A percentile compares a stretch with the other conserved stretches of the same genome.
phyloP scores from a whole-genome alignment of 2,329 filamentous ascomycete genomes.

The Bertia moriformis region DNA sequence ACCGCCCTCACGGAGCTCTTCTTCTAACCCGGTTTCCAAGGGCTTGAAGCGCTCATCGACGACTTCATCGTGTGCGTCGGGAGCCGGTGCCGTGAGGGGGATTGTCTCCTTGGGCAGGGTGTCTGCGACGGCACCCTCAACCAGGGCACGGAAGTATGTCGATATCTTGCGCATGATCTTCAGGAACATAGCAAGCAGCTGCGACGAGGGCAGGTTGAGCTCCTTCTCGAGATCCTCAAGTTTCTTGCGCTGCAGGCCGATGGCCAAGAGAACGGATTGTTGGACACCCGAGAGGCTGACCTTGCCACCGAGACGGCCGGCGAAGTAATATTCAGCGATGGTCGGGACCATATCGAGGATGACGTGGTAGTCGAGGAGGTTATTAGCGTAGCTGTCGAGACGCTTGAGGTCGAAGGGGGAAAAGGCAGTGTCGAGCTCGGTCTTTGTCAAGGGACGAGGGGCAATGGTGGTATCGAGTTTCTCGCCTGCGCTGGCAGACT shows the following conservation, averaged over 20 bases:
- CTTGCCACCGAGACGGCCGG: conserved; percentile 50
- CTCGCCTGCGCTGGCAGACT: conserved; percentile 64
- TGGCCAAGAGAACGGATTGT: conserved; percentile 71
- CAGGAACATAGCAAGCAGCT: conserved; percentile 91
- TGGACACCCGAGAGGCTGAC: conserved; percentile 72
- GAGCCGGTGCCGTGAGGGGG: conserved; percentile 44
- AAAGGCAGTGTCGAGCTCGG: conserved; percentile 62
- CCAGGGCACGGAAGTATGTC: conserved; percentile 58
- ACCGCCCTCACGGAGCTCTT: conserved; percentile 73
- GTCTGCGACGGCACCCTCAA: conserved; percentile 60
- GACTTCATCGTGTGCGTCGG: conserved; percentile 52
- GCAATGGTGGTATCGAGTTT: conserved; percentile 41
- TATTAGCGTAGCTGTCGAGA: conserved; percentile 87
- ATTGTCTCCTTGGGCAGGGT: conserved; percentile 44
- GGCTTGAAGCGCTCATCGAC: conserved; percentile 55
- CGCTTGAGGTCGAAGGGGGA: conserved; percentile 91
- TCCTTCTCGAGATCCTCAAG: conserved; percentile 71
- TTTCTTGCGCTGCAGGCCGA: conserved; percentile 81
- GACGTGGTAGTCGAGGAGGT: conserved; percentile 94
- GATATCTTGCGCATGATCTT: conserved; percentile 87
- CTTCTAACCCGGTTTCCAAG: conserved; percentile 56
- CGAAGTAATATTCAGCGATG: conserved; percentile 75
- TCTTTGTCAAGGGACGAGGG: conserved; percentile 48
- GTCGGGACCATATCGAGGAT: conserved; percentile 82
- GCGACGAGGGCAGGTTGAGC: conserved; percentile 56